Evolutionary conservation across 495 filamentous ascomycete species (phyloP).

Genomic region (Penicillium arizonense): DNA sequence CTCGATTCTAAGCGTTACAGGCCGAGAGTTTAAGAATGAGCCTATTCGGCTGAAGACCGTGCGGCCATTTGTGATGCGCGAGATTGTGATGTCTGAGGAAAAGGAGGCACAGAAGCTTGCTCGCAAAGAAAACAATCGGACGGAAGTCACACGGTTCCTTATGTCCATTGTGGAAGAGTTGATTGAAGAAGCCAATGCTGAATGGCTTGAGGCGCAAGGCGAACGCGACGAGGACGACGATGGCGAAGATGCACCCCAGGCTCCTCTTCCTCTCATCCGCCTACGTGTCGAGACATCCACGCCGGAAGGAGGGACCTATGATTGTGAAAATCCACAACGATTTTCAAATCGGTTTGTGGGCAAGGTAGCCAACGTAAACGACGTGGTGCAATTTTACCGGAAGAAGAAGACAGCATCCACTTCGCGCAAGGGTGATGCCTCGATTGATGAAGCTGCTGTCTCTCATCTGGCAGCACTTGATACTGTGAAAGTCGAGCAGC

Average conservation of each 20-base stretch:
- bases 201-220: conserved; percentile 75
- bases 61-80: conserved; percentile 83
- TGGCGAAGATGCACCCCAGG: conserved; percentile 48
- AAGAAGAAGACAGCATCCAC: conserved; percentile 62
- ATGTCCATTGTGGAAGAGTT: conserved; percentile 76
- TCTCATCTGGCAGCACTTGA: conserved; percentile 63
- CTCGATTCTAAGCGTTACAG: conserved; percentile 78
- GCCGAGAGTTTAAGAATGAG: conserved; percentile 77
- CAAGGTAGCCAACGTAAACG: conserved; percentile 89
- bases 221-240: conserved; percentile 47
- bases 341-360: conserved; percentile 92
- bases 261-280: conserved; percentile 79
- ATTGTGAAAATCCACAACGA: conserved; percentile 92
- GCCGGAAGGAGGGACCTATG: conserved; percentile 81
- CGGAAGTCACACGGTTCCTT: conserved; percentile 73
- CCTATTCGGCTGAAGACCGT: conserved; percentile 83
- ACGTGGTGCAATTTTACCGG: conserved; percentile 89
- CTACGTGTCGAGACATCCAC: conserved; percentile 89
- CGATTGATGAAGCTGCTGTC: conserved; percentile 57
- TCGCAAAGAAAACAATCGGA: conserved; percentile 77
- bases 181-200: conserved; percentile 77
- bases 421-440: conserved; percentile 38
- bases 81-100: conserved; percentile 76
- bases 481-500: conserved; percentile 78
- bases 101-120: conserved; percentile 73